Conservation (phyloP, 805 yeast genomes). For the Candida patagonica region DNA sequence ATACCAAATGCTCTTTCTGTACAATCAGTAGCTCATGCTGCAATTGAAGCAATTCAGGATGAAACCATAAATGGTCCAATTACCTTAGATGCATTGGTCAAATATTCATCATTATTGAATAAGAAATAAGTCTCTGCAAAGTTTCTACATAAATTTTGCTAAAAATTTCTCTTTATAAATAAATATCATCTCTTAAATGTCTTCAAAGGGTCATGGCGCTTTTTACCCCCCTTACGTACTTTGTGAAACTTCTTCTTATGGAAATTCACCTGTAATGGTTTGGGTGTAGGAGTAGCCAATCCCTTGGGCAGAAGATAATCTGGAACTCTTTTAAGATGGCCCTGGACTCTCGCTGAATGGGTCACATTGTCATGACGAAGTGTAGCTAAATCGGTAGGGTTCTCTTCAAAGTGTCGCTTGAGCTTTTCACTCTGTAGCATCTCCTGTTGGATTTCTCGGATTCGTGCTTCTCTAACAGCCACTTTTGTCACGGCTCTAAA, state of each 20-base stretch:
- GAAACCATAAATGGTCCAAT: conserved; percentile 47
- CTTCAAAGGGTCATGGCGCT: conserved; percentile 50
- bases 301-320: conserved; percentile 75
- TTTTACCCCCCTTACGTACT: conserved; percentile 14
- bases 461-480: conserved; percentile 86
- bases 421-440: conserved; percentile 80
- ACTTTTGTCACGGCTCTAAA: conserved; percentile 88
- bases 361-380: conserved; percentile 88
- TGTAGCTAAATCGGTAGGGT: conserved; percentile 84
- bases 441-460: conserved; percentile 80
- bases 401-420: conserved; percentile 92
- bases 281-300: conserved; percentile 15
- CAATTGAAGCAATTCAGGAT: conserved; percentile 47
- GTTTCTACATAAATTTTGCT: not conserved
- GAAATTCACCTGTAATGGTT: conserved; percentile 18
- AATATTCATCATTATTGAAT: conserved; percentile 8
- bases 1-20: conserved; percentile 27
- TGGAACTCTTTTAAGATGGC: conserved; percentile 86
- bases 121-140: not conserved
- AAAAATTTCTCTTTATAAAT: too few relatives aligned
- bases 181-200: conserved; percentile 29
- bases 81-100: conserved; percentile 36
- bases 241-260: conserved; percentile 20
- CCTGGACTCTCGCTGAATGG: conserved; percentile 73
- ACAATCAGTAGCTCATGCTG: conserved; percentile 54